phyloP scores from a whole-genome alignment of 106 monocot genomes.

The Phalaenopsis aphrodite region DNA sequence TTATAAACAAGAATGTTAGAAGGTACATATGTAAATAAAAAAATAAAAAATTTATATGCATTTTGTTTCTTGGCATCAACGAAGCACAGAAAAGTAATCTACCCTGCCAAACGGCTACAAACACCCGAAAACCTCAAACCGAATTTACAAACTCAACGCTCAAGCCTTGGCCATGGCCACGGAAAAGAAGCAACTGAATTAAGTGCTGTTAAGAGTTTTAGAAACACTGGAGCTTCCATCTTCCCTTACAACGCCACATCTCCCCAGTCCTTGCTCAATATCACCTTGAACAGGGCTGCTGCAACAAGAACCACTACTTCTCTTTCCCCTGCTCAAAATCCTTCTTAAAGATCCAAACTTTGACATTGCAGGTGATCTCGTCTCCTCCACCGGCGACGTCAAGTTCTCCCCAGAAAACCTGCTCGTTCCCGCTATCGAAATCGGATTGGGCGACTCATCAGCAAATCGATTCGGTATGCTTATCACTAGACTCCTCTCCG shows the following conservation, averaged over 20 bases:
- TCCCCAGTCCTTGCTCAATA: constrained; percentile 13
- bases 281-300: constrained; percentile 10
- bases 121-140: too few species aligned
- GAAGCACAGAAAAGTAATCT: background rate
- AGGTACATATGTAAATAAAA: too few species aligned
- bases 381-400: constrained; percentile 1
- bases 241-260: background rate
- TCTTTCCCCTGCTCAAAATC: constrained; percentile 21
- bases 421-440: background rate
- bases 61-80: too few species aligned
- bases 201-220: background rate
- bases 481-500: background rate
- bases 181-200: too few species aligned
- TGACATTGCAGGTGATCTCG: background rate
- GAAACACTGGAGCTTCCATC: background rate
- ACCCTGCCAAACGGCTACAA: too few species aligned
- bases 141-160: too few species aligned
- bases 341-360: constrained; percentile 18
- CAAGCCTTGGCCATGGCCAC: background rate
- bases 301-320: constrained; percentile 4
- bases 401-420: background rate
- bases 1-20: too few species aligned
- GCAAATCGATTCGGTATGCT: background rate
- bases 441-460: background rate
- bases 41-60: too few species aligned